Conservation (phyloP, 805 yeast species). For the Starmerella geochares region DNA sequence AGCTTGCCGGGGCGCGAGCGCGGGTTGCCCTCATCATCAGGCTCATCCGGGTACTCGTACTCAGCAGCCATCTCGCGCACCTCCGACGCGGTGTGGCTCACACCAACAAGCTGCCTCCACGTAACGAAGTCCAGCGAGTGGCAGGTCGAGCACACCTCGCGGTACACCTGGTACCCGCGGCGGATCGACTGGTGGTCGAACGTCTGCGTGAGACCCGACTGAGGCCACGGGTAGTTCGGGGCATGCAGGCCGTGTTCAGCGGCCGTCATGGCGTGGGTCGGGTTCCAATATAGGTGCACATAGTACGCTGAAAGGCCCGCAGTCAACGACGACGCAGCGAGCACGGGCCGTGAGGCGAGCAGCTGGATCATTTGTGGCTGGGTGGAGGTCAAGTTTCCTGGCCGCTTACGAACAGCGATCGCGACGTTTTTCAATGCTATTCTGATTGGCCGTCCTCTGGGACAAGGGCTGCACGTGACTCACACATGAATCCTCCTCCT, state of each 20-base stretch:
- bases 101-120: constrained; percentile 97
- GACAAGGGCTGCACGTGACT: not conserved
- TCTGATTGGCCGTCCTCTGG: constrained; percentile 6
- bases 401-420: constrained; percentile 9
- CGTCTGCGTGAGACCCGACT: constrained; percentile 52
- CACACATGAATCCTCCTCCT: too few species aligned
- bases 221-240: constrained; percentile 87
- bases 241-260: constrained; percentile 99
- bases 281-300: constrained; percentile 28
- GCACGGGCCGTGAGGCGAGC: constrained; percentile 22
- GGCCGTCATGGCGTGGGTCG: constrained; percentile 93
- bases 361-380: constrained; percentile 18
- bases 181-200: constrained; percentile 93
- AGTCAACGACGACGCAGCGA: constrained; percentile 21
- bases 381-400: constrained; percentile 9
- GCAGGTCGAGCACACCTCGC: constrained; percentile 98
- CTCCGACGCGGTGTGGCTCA: constrained; percentile 82
- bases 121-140: constrained; percentile 95
- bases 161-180: constrained; percentile 98
- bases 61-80: constrained; percentile 91
- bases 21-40: constrained; percentile 93
- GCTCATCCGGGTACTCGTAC: constrained; percentile 94
- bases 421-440: constrained; percentile 8
- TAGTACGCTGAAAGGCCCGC: constrained; percentile 23
- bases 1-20: constrained; percentile 97